These are phyloP conservation scores for Sugiyamaella floridensis DNA, from an alignment of 805 yeast genomes.

Conservation along the genomic window DNA sequence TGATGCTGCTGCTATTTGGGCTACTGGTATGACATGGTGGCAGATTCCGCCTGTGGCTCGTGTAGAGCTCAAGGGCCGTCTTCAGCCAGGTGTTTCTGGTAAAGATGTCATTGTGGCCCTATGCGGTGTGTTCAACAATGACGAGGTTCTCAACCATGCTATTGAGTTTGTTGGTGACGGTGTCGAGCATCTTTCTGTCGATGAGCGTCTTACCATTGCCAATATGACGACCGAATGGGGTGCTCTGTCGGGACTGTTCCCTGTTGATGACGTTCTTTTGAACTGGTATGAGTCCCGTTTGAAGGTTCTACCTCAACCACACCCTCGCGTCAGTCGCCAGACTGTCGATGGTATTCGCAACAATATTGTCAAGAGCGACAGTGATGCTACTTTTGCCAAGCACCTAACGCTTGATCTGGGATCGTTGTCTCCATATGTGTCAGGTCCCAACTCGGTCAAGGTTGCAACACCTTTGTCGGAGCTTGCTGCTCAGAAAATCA, in stretches of 20 bases:
- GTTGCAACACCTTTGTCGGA: conserved; percentile 72
- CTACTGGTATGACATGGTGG: conserved; percentile 99
- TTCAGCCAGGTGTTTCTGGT: conserved; percentile 87
- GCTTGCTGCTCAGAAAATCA: conserved; percentile 63
- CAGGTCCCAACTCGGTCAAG: conserved; percentile 98
- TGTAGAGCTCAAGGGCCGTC: conserved; percentile 74
- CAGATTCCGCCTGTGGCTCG: conserved; percentile 98
- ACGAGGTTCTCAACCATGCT: conserved; percentile 89
- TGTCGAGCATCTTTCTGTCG: conserved; percentile 59
- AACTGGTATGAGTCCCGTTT: conserved; percentile 71
- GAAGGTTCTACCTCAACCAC: conserved; percentile 54
- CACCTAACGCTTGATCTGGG: conserved; percentile 72
- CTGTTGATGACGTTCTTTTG: conserved; percentile 76
- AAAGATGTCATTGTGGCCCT: conserved; percentile 95
- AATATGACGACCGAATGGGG: conserved; percentile 99
- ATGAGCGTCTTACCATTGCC: conserved; percentile 86
- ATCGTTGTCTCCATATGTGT: conserved; percentile 77
- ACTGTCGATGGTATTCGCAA: conserved; percentile 49
- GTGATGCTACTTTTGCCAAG: conserved; percentile 82
- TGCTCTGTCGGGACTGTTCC: conserved; percentile 92
- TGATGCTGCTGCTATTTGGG: conserved; percentile 99
- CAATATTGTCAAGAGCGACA: conserved; percentile 49
- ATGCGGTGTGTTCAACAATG: conserved; percentile 87
- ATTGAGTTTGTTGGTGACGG: conserved; percentile 89
- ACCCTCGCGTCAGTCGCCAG: conserved; percentile 69